phyloP scores from a whole-genome alignment of 495 filamentous ascomycete genomes.

The Penicillium simplicissimum region DNA sequence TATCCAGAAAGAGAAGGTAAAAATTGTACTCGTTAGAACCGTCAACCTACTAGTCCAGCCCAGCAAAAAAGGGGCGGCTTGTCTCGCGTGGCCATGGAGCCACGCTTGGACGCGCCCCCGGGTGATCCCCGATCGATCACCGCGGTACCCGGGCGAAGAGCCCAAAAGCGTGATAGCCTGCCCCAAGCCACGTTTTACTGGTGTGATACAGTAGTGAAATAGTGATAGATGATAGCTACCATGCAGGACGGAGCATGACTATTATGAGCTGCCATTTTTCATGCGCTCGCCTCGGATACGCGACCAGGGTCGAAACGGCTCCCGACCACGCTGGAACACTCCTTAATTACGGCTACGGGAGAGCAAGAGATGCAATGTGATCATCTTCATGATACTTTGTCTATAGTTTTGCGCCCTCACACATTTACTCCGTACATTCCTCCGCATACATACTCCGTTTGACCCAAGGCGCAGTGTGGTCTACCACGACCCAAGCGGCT shows the following conservation, averaged over 20 bases:
- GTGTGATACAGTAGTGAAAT: no score
- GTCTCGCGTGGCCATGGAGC: slow-evolving; percentile 25
- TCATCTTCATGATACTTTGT: neutral
- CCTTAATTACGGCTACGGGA: neutral
- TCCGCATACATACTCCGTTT: no score
- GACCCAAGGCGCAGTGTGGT: neutral
- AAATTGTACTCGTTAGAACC: no score
- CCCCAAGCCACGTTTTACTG: slow-evolving; percentile 1
- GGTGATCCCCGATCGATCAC: slow-evolving; percentile 39
- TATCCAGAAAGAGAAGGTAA: neutral
- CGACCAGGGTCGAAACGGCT: neutral
- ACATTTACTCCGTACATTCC: neutral
- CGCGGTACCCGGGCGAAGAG: slow-evolving; percentile 19
- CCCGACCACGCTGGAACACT: neutral
- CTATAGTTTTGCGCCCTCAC: neutral
- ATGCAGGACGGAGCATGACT: neutral
- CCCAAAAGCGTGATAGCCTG: slow-evolving; percentile 5
- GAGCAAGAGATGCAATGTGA: neutral
- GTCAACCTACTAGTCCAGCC: no score
- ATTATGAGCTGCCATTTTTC: neutral
- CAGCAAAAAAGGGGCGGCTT: slow-evolving; percentile 5
- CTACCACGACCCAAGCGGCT: neutral
- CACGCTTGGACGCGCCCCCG: slow-evolving; percentile 24
- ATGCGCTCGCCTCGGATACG: neutral
- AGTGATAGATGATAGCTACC: neutral